Conservation (phyloP, 768 basidiomycete genomes). For the Agrocybe praecox region DNA sequence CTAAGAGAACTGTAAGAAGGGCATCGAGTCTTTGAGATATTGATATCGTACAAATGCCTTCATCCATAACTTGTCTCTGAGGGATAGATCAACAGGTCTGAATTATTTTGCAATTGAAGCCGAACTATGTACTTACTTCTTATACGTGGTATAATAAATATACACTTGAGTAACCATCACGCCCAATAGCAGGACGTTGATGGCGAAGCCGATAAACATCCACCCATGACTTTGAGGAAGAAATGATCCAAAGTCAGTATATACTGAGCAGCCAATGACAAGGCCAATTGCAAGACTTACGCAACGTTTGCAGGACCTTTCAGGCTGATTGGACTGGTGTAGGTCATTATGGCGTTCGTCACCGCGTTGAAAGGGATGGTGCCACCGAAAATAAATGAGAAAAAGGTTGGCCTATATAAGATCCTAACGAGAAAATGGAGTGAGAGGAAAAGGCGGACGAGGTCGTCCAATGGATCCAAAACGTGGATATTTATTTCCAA, state of each 20-base stretch:
- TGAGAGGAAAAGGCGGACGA: no score
- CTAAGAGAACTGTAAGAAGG: slow-evolving; percentile 20
- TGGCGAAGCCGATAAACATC: slow-evolving; percentile 45
- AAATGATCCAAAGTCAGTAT: background rate
- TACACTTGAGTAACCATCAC: slow-evolving; percentile 50
- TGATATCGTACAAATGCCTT: slow-evolving; percentile 37
- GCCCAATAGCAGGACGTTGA: slow-evolving; percentile 48
- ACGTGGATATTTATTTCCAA: no score
- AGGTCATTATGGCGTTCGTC: no score
- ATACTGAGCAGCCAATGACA: no score
- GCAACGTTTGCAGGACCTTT: no score
- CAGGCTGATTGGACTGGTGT: no score
- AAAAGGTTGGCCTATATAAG: no score
- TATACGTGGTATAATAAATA: slow-evolving; percentile 43
- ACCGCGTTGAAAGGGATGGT: no score
- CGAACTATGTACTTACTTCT: slow-evolving; percentile 22
- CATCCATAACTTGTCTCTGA: slow-evolving; percentile 45
- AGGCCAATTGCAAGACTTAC: no score
- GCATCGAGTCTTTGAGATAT: background rate
- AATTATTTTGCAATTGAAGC: background rate
- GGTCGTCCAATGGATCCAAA: no score
- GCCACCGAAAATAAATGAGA: no score
- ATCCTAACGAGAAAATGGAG: no score
- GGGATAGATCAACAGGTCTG: background rate
- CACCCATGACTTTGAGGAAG: slow-evolving; percentile 40